Percentiles rank a stretch among this genome's conserved stretches.
These are phyloP conservation scores for Solanum sejunctum DNA, from an alignment of 257 asterid species.

Conservation along the genomic window DNA sequence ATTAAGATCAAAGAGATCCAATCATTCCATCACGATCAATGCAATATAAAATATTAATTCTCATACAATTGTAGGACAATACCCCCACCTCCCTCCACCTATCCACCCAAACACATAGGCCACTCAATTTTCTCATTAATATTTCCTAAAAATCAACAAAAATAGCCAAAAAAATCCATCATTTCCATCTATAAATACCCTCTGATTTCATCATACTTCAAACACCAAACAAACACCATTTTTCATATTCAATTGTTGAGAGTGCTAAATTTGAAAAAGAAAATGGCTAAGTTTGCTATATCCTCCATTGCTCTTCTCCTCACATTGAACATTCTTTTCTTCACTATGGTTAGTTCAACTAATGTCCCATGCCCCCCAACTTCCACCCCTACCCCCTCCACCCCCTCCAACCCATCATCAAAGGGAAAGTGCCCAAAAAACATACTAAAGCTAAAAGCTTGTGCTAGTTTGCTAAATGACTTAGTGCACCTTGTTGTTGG, in stretches of 20 bases:
- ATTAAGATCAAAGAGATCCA: neutral
- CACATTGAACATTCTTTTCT: constrained; percentile 14
- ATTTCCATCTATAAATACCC: constrained; percentile 1
- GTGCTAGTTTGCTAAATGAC: constrained; percentile 1
- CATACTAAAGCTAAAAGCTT: constrained; percentile 2
- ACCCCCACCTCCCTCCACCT: too few species aligned
- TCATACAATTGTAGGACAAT: neutral
- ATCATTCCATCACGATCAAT: neutral
- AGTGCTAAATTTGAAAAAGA: neutral
- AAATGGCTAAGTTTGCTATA: neutral
- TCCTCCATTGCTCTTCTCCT: constrained; percentile 4
- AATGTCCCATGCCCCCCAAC: constrained; percentile 6
- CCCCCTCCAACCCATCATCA: neutral
- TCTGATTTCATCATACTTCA: neutral
- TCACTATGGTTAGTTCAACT: constrained; percentile 16
- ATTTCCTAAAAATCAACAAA: neutral
- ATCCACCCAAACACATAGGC: neutral
- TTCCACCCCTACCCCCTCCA: neutral
- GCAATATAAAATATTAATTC: neutral
- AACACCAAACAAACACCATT: neutral
- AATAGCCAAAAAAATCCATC: neutral
- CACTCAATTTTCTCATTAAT: neutral
- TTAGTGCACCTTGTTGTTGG: constrained; percentile 4
- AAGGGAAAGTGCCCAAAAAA: constrained; percentile 3
- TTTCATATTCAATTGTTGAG: neutral